Evolutionary conservation across 331 rosid genomes (phyloP).

Genomic region (Pyrus hybrid): DNA sequence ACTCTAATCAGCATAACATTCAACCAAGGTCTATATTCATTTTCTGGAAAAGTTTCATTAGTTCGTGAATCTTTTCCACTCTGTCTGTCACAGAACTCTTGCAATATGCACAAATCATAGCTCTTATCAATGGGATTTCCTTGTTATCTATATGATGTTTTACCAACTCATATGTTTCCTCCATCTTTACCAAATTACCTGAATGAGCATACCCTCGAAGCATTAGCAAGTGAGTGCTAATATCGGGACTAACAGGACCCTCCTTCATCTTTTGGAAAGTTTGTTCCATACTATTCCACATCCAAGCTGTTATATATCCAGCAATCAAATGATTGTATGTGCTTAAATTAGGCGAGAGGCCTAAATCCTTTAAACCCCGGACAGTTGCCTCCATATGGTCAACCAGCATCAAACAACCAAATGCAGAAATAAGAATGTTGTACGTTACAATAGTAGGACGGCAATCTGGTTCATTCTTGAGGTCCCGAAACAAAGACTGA

Average conservation of each 20-base stretch:
- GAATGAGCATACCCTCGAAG: conserved; percentile 79
- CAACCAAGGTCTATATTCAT: conserved; percentile 68
- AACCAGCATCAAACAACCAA: conserved; percentile 54
- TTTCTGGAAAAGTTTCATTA: conserved; percentile 52
- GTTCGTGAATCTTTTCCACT: conserved; percentile 34
- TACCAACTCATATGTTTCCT: conserved; percentile 40
- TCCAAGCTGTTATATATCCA: conserved; percentile 70
- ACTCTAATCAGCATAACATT: conserved; percentile 57
- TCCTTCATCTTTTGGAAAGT: conserved; percentile 46
- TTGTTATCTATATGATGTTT: conserved; percentile 30
- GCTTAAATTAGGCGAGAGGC: conserved; percentile 26
- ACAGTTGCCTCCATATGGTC: conserved; percentile 64
- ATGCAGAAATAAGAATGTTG: conserved; percentile 60
- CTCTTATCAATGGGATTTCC: conserved; percentile 35
- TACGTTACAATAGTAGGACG: conserved; percentile 47
- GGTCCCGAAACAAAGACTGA: conserved; percentile 40
- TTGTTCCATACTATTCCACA: conserved; percentile 69
- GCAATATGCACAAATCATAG: conserved; percentile 74
- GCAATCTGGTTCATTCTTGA: conserved; percentile 45
- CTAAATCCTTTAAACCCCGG: conserved; percentile 30
- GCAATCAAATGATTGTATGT: conserved; percentile 61
- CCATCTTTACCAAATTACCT: conserved; percentile 66
- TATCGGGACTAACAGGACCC: conserved; percentile 36
- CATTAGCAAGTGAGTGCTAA: conserved; percentile 44
- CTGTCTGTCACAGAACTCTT: conserved; percentile 45